Base-by-base conservation (phyloP, 129 eudicot genomes). In the Rutidosis leptorrhynchoides region DNA sequence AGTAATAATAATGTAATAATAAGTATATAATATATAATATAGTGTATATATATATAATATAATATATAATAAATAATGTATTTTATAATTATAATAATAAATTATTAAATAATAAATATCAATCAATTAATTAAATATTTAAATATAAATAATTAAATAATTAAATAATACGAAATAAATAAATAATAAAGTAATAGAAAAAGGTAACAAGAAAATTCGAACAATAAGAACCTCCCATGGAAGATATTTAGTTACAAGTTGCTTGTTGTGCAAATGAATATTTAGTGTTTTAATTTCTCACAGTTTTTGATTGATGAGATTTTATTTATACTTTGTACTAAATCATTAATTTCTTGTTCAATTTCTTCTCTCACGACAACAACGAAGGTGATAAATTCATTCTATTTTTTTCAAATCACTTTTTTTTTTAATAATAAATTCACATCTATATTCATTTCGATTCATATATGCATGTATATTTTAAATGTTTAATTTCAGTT, bases 371-470 rank as follows among this genome's bases (percentile, higher is more conserved):
- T 42, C 0, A n/a, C 20, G 66, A 42, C 45, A 7, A 27, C n/a
- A 40, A 40, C 40, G 24, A 45, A 74, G 78, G 78, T 74, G 66
- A 29, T 64, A 16, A 65, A 43, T 57, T 65, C 65, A 35, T 27
- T 29, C 1, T 61, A 33, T 5, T 16, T 20, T 65, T 27, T 17
- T 3, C 2, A 49, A 17, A 2, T 7, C 35, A 15, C 25, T 0
- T 66, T 27, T 7, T 5, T 22, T 15, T 21, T 15, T 33, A 2
- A 5, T 16, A 26, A 14, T 27, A 27, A 19, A 21, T 21, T 52
- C 6, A 11, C 46, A 40, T 19, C 11, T 0, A 53, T 27, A 7
- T 37, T 62, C 23, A 15, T n/a, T 62, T 63, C 19, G 48, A 26
- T 54, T 64, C 24, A 23, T 64, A n/a, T 17, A 6, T 19, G 43